Evolutionary conservation across 371 early-diverging fungal genomes (phyloP).

Genomic region (Funneliformis caledonium): DNA sequence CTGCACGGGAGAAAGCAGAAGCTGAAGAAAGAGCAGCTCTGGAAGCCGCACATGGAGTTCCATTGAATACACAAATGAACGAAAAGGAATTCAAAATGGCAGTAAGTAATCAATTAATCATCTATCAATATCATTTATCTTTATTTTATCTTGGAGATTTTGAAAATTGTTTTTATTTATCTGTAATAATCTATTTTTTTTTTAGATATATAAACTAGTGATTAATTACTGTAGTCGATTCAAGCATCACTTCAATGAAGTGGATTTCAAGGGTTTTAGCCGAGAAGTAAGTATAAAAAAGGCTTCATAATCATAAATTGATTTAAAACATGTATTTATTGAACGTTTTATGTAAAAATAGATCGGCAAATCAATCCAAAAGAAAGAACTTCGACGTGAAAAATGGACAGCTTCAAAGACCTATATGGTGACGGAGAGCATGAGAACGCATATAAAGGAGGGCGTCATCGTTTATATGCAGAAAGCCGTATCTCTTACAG

Average conservation of each 20-base stretch:
- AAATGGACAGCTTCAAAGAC: not conserved
- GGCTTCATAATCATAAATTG: not conserved
- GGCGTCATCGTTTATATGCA: conserved; percentile 1
- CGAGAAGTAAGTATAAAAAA: not conserved
- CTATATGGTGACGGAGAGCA: not conserved
- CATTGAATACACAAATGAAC: not conserved
- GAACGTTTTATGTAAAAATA: not conserved
- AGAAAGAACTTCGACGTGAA: conserved; percentile 21
- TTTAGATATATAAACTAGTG: conserved; percentile 7
- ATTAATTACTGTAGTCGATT: conserved; percentile 27
- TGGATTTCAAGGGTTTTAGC: conserved; percentile 18
- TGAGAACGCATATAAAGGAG: not conserved
- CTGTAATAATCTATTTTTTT: not conserved
- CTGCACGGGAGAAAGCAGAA: not conserved
- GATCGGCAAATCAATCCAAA: not conserved
- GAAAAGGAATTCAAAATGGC: conserved; percentile 16
- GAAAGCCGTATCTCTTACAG: not conserved
- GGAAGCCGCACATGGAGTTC: not conserved
- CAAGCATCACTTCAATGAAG: not conserved
- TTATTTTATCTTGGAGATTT: not conserved
- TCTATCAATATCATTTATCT: not conserved
- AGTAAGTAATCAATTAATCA: not conserved
- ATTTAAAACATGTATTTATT: not conserved
- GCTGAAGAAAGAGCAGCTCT: not conserved
- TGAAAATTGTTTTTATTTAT: not conserved